These are phyloP conservation scores for Sonneratia caseolaris DNA, from an alignment of 345 rosid species.

Conservation along the genomic window DNA sequence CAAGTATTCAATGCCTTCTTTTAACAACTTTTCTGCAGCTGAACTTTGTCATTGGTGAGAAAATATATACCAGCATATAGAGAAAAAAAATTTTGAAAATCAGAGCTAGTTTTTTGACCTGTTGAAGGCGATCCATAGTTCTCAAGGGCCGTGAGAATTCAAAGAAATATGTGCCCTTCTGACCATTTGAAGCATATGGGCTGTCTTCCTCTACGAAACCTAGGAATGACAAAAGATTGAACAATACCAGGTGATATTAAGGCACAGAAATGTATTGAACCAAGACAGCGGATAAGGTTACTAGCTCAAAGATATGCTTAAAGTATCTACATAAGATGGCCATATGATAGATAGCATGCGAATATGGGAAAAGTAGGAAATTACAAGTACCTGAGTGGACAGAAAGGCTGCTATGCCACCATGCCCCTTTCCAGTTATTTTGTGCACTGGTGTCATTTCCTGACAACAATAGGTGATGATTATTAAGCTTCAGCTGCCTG, in stretches of 20 bases:
- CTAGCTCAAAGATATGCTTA: not conserved
- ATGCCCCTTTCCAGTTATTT: conserved; percentile 93
- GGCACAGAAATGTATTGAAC: not conserved
- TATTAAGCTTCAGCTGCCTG: conserved; percentile 9
- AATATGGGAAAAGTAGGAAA: not conserved
- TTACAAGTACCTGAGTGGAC: conserved; percentile 46
- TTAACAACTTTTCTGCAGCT: not conserved
- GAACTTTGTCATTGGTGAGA: not conserved
- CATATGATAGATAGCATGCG: not conserved
- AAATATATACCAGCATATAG: not conserved
- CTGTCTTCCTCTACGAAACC: conserved; percentile 85
- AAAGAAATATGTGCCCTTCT: conserved; percentile 71
- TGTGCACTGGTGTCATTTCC: conserved; percentile 88
- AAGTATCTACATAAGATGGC: no score
- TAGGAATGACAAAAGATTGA: conserved; percentile 13
- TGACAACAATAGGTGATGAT: conserved; percentile 15
- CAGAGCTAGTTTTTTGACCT: conserved; percentile 30
- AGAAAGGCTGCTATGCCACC: conserved; percentile 87
- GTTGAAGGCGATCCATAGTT: conserved; percentile 83
- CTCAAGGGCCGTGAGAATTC: conserved; percentile 92
- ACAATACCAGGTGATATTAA: not conserved
- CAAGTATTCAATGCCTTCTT: not conserved
- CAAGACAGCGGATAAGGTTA: not conserved
- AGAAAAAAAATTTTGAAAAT: not conserved
- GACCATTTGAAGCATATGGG: conserved; percentile 59